phyloP scores from a whole-genome alignment of 2,329 filamentous ascomycete species.

The Pseudopyricularia cyperi region DNA sequence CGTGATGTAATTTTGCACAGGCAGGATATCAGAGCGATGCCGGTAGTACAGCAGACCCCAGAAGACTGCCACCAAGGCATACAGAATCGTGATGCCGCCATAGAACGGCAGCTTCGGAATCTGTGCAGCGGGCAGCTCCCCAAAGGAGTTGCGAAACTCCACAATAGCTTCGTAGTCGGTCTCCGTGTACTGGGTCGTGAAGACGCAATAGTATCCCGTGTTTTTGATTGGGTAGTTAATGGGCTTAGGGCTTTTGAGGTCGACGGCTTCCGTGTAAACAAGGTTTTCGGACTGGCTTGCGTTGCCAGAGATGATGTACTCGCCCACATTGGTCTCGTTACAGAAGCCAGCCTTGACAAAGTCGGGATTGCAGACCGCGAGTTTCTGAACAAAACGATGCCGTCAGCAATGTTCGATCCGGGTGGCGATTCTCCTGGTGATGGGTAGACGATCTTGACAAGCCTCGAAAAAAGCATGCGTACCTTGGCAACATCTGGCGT shows the following conservation, averaged over 20 bases:
- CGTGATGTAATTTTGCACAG: conserved; percentile 98
- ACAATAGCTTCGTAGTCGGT: conserved; percentile 67
- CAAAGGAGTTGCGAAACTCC: conserved; percentile 91
- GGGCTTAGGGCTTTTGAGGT: conserved; percentile 60
- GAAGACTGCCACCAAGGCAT: conserved; percentile 73
- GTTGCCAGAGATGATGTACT: conserved; percentile 72
- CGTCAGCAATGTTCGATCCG: background rate
- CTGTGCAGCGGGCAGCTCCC: conserved; percentile 87
- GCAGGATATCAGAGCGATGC: conserved; percentile 84
- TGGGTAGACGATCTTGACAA: background rate
- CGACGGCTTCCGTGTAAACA: conserved; percentile 68
- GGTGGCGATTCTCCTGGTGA: too few species aligned
- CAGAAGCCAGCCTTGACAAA: conserved; percentile 59
- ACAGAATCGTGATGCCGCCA: conserved; percentile 83
- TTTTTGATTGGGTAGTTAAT: conserved; percentile 77
- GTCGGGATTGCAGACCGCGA: conserved; percentile 59
- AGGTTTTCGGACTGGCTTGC: conserved; percentile 59
- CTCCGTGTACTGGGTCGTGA: conserved; percentile 57
- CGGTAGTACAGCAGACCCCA: conserved; percentile 96
- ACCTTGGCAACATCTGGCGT: conserved; percentile 41
- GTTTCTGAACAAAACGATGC: conserved; percentile 15
- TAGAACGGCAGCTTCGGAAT: conserved; percentile 98
- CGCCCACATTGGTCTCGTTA: conserved; percentile 62
- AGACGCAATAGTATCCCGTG: conserved; percentile 93
- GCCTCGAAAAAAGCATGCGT: conserved; percentile 12